Evolutionary conservation across 495 filamentous ascomycete genomes (phyloP), one percentile per base, ranked within the genome.

Genomic region (Tuber borchii): DNA sequence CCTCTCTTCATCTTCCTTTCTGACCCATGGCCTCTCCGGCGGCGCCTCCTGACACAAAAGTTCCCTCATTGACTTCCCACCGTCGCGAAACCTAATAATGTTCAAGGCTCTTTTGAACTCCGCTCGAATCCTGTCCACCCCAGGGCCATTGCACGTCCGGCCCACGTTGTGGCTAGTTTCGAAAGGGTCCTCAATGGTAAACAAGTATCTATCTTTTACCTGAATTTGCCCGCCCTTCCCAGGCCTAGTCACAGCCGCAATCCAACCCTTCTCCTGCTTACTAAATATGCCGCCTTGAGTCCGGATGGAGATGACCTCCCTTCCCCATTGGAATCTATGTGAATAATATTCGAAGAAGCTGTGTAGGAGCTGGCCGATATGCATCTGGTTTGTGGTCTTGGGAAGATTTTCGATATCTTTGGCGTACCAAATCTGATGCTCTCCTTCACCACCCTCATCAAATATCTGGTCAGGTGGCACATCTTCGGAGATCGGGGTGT

Each of bases 131-230:
- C 90, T 86, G 0, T 90, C 88, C 65, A 95, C 91, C 37, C 81
- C 81, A 51, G 69, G 45, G 14, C 91, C 89, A 42, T 90, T 93
- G 1, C 95, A 93, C 0, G 93, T 95, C 44, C 92, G 85, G 14
- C 90, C 93, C 69, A 96, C 90, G 79, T 96, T 95, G 83, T 95
- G 93, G 69, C 90, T 89, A 5, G 88, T 86, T 85, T 95, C 93
- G 81, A 96, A 95, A 0, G 93, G 93, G 82, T 96, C 93, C 81
- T 96, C 93, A 75, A 96, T 93, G 48, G 92, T 91, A 77, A 95
- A 90, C 22, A 96, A 88, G 82, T 91, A 95, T n/a, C 92, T 88
- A 77, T 93, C 87, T 16, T 91, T 87, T 22, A 93, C 85, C 79
- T 74, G 77, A 31, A 72, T 74, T 31, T 77, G 70, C 72, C 77